These are phyloP conservation scores for Huntiella abstrusa DNA, from an alignment of 2,329 filamentous ascomycete genomes.

Conservation along the genomic window DNA sequence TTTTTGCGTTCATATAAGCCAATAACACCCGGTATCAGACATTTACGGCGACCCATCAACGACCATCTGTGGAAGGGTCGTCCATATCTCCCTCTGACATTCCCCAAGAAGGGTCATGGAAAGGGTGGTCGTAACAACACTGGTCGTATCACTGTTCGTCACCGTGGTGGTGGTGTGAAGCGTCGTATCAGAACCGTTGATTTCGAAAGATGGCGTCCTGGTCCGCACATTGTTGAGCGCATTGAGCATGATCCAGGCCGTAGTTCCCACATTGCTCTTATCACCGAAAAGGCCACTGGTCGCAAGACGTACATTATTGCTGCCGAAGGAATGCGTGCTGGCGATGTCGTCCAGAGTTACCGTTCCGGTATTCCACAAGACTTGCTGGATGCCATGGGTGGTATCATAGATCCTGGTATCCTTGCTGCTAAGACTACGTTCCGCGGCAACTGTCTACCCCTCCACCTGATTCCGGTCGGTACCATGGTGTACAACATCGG, in stretches of 20 bases:
- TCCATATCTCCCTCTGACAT: constrained; percentile 65
- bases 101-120: constrained; percentile 77
- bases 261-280: constrained; percentile 77
- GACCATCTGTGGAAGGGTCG: constrained; percentile 93
- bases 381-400: constrained; percentile 80
- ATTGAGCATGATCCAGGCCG: constrained; percentile 94
- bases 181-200: constrained; percentile 82
- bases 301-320: constrained; percentile 82
- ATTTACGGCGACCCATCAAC: constrained; percentile 82
- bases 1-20: constrained; percentile 76
- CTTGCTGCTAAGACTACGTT: constrained; percentile 86
- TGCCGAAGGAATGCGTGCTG: constrained; percentile 81
- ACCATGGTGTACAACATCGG: constrained; percentile 84
- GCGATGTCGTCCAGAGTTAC: constrained; percentile 85
- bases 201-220: constrained; percentile 60
- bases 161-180: constrained; percentile 83
- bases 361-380: constrained; percentile 73
- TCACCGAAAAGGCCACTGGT: constrained; percentile 55
- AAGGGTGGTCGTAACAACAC: constrained; percentile 85
- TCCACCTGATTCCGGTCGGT: constrained; percentile 93
- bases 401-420: constrained; percentile 83
- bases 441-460: constrained; percentile 81
- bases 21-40: constrained; percentile 76
- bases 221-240: constrained; percentile 73
- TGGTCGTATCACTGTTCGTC: constrained; percentile 71